Conservation (phyloP, 2,329 filamentous ascomycete genomes). For the Hypoxylon sp. region DNA sequence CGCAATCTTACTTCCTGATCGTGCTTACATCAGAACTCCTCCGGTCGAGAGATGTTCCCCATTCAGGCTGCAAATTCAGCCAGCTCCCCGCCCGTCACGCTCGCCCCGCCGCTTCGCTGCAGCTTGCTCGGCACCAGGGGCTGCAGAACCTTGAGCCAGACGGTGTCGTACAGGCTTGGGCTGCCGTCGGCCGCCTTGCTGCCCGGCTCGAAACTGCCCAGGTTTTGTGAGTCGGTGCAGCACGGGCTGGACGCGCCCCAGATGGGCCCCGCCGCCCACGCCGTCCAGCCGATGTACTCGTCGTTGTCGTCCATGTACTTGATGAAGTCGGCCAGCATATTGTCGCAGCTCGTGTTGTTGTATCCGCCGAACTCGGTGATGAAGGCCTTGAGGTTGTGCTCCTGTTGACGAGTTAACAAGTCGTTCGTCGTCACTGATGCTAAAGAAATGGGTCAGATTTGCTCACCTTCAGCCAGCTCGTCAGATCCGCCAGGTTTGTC, state of each 20-base stretch:
- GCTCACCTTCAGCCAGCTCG: conserved; percentile 53
- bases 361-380: conserved; percentile 59
- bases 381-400: conserved; percentile 56
- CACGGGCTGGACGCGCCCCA: conserved; percentile 55
- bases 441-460: background rate
- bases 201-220: conserved; percentile 56
- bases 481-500: conserved; percentile 51
- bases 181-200: conserved; percentile 53
- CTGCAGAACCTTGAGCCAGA: conserved; percentile 55
- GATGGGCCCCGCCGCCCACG: conserved; percentile 59
- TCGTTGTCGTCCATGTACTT: conserved; percentile 57
- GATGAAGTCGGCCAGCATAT: conserved; percentile 52
- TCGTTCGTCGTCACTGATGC: background rate
- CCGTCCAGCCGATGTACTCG: conserved; percentile 60
- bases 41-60: background rate
- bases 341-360: conserved; percentile 52
- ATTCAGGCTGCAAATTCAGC: conserved; percentile 28
- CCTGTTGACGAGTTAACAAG: conserved; percentile 15
- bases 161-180: conserved; percentile 54
- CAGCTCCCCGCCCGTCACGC: conserved; percentile 37
- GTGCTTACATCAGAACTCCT: no score
- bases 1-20: no score
- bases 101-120: conserved; percentile 49
- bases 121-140: conserved; percentile 52
- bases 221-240: conserved; percentile 51